Percentiles rank a stretch among this genome's conserved stretches.
phyloP scores from a whole-genome alignment of 345 rosid species.

The Salix purpurea region DNA sequence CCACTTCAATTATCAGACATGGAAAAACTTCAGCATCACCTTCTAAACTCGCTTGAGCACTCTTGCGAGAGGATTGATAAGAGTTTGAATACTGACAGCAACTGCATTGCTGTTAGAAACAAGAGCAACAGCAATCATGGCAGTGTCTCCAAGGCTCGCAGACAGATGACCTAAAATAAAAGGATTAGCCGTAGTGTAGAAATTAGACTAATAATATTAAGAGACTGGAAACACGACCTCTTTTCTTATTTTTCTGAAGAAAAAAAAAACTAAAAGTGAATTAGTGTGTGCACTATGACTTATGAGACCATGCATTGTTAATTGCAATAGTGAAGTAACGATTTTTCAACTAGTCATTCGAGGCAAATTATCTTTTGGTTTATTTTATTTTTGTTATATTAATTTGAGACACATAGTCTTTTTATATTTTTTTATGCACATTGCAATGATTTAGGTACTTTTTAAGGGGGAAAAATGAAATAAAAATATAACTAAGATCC shows the following conservation, averaged over 20 bases:
- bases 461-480: no score
- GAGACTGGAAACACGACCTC: neutral
- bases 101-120: neutral
- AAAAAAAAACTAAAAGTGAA: no score
- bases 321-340: no score
- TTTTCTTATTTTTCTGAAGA: neutral
- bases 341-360: no score
- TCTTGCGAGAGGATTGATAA: neutral
- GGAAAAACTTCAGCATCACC: conserved; percentile 41
- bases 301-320: no score
- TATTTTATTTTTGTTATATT: no score
- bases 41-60: conserved; percentile 31
- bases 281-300: no score
- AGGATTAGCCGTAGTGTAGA: conserved; percentile 29
- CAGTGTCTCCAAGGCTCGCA: conserved; percentile 27
- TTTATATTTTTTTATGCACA: no score
- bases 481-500: no score
- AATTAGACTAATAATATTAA: neutral
- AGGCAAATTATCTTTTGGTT: no score
- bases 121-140: conserved; percentile 14
- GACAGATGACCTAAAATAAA: conserved; percentile 37
- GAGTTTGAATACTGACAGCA: neutral
- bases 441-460: no score
- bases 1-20: conserved; percentile 49
- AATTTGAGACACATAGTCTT: no score